These are phyloP conservation scores for Crithidia fasciculata DNA, from an alignment of 208 protist species.

Conservation along the genomic window DNA sequence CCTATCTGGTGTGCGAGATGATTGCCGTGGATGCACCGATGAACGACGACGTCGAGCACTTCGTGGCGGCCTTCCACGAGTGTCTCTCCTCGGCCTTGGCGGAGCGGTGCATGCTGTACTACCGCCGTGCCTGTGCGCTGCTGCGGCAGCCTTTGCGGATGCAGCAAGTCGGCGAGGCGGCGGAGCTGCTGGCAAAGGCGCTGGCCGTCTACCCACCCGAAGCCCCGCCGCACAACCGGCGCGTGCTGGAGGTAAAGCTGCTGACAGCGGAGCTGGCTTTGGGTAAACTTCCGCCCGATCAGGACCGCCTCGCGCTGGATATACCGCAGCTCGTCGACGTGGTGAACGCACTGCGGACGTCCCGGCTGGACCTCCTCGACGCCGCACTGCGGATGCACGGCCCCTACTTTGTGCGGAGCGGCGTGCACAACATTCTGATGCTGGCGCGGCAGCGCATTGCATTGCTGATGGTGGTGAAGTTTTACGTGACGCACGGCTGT, in stretches of 20 bases:
- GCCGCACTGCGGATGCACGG: constrained; percentile 58
- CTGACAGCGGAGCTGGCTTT: constrained; percentile 49
- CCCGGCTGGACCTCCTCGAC: constrained; percentile 66
- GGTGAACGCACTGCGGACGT: constrained; percentile 64
- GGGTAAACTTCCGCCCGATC: constrained; percentile 25
- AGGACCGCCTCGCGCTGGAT: constrained; percentile 16
- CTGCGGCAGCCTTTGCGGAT: constrained; percentile 60
- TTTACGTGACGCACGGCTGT: constrained; percentile 47
- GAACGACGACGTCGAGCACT: constrained; percentile 46
- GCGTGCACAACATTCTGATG: constrained; percentile 76
- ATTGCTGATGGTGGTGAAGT: constrained; percentile 83
- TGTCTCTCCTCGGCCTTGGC: constrained; percentile 43
- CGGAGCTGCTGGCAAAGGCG: constrained; percentile 59
- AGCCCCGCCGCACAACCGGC: constrained; percentile 36
- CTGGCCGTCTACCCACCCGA: constrained; percentile 49
- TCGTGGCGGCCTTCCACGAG: constrained; percentile 68
- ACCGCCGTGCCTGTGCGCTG: constrained; percentile 56
- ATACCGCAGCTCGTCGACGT: constrained; percentile 57
- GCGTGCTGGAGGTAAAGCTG: constrained; percentile 64
- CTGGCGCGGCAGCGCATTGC: constrained; percentile 61
- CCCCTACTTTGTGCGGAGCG: constrained; percentile 62
- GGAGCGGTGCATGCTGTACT: constrained; percentile 78
- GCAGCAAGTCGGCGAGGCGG: constrained; percentile 42
- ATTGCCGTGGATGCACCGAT: constrained; percentile 51
- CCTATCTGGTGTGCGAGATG: constrained; percentile 66